Base-by-base conservation (phyloP, 495 filamentous ascomycete species). In the Penicillium flavigenum region DNA sequence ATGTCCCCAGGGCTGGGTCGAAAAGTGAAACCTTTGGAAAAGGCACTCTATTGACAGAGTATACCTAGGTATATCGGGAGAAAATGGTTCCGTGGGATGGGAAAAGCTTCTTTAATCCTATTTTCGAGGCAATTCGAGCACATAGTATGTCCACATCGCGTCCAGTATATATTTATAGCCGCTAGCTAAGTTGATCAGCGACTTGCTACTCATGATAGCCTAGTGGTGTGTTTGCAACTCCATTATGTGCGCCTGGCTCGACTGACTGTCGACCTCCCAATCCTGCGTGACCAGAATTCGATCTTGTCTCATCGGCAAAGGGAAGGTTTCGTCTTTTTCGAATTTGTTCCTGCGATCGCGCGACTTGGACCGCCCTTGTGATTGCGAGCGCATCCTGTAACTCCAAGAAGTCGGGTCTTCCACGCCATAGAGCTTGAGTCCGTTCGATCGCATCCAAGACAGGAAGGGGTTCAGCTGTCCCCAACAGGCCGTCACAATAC, bases 401-500 rank as follows among this genome's bases (percentile, higher is more conserved):
- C 22, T 56, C 46, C 38, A 59, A n/a, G 54, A 53, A 6, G 54
- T 53, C 2, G 32, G 47, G 44, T 65, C 62, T n/a, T 61, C 54
- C n/a, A 63, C 58, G 4, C 63, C 63, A 10, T 62, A 51, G 20
- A 70, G 59, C 16, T 54, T 50, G 38, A 65, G 57, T 3, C 63
- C 64, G 42, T 63, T 67, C 2, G 67, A 67, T 51, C 60, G 59
- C 47, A 70, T 54, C 55, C 56, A 59, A 16, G 59, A 56, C 10
- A 66, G 55, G 47, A 66, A 66, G 9, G 64, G 64, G 17, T 56
- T 66, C 12, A 66, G 51, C 47, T 66, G 64, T 8, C 51, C 61
- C 61, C 64, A 66, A 45, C 58, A 69, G 36, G 64, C 58, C 11
- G 58, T 66, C n/a, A 66, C 52, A 27, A 66, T 66, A 51, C 64